Percentiles rank a stretch among this genome's conserved stretches.
Conservation (phyloP, 2,329 filamentous ascomycete species). For the Canariomyces notabilis region DNA sequence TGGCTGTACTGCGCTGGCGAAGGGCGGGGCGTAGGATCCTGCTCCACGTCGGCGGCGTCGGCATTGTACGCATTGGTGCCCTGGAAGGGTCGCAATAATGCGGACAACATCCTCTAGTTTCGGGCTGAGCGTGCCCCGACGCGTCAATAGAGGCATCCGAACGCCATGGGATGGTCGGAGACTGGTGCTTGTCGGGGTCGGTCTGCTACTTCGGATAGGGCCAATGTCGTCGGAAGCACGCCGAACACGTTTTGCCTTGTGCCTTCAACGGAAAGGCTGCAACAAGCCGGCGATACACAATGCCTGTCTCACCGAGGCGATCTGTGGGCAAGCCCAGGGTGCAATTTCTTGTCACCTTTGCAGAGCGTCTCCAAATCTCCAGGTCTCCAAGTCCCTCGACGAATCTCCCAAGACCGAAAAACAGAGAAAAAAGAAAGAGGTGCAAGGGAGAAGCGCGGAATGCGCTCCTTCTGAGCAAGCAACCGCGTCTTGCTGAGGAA, state of each 20-base stretch:
- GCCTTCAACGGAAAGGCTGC: not conserved
- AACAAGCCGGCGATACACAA: not conserved
- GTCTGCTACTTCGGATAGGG: not conserved
- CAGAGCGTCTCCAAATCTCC: too few relatives aligned
- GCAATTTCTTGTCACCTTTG: not conserved
- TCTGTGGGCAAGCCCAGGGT: not conserved
- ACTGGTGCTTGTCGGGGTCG: not conserved
- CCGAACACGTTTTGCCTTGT: not conserved
- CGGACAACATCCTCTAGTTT: slow-evolving; percentile 31
- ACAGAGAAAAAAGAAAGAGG: too few relatives aligned
- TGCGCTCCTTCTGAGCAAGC: not conserved
- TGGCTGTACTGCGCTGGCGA: slow-evolving; percentile 32
- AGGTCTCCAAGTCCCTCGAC: not conserved
- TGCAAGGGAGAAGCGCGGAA: not conserved
- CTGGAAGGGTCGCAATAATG: slow-evolving; percentile 30
- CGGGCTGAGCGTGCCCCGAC: slow-evolving; percentile 22
- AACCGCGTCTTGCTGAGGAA: not conserved
- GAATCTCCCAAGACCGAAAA: not conserved
- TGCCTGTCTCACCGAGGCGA: not conserved
- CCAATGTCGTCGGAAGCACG: slow-evolving; percentile 2
- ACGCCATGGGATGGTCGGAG: slow-evolving; percentile 22
- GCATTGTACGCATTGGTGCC: slow-evolving; percentile 25
- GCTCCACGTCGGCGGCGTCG: slow-evolving; percentile 16
- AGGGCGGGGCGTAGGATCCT: slow-evolving; percentile 20
- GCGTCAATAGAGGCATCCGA: slow-evolving; percentile 17